Evolutionary conservation across 306 rosid species (phyloP).

Genomic region (Castanopsis chinensis): DNA sequence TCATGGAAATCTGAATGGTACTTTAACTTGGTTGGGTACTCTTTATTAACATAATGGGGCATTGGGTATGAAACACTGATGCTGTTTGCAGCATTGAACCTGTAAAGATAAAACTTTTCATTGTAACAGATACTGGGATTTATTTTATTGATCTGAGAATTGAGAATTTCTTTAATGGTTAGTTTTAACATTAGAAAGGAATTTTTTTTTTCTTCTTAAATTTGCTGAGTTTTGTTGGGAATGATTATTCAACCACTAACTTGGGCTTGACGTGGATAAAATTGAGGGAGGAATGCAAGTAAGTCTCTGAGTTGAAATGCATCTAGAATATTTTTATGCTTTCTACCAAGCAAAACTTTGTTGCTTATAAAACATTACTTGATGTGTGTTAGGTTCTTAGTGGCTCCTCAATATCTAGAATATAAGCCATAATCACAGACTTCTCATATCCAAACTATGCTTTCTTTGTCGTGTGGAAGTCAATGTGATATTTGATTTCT

Average conservation of each 20-base stretch:
- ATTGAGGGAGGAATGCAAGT: neutral
- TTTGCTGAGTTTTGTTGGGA: neutral
- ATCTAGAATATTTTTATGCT: neutral
- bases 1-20: conserved; percentile 1
- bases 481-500: neutral
- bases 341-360: neutral
- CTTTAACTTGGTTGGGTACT: conserved; percentile 10
- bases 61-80: neutral
- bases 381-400: neutral
- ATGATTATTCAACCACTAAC: neutral
- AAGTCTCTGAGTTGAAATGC: neutral
- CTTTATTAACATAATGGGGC: neutral
- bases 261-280: neutral
- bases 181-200: neutral
- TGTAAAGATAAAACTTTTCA: conserved; percentile 3
- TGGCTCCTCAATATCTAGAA: neutral
- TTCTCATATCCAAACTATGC: neutral
- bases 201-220: neutral
- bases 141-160: neutral
- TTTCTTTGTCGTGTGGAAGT: neutral
- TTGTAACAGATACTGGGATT: neutral
- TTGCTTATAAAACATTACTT: neutral
- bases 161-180: neutral
- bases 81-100: conserved; percentile 11
- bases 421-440: neutral